Evolutionary conservation across 208 protist species (phyloP).

Genomic region (Acanthamoeba sp.): DNA sequence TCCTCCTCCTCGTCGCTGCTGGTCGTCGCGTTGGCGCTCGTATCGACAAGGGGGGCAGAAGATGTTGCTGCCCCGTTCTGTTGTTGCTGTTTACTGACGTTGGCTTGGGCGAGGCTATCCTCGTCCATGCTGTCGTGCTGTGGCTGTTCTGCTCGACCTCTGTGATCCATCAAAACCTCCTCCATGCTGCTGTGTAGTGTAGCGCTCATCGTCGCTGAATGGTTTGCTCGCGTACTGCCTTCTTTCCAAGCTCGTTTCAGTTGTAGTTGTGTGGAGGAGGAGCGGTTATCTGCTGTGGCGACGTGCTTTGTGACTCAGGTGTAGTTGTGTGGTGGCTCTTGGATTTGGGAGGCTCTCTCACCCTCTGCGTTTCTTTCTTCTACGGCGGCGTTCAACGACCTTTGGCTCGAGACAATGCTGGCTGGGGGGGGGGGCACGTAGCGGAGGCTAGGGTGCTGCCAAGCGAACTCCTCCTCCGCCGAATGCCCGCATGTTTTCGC

Average conservation of each 20-base stretch:
- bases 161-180: neutral
- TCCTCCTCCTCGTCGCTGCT: constrained; percentile 60
- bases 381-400: neutral
- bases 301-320: no score
- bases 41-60: neutral
- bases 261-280: neutral
- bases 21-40: neutral
- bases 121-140: neutral
- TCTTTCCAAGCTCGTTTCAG: neutral
- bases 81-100: neutral
- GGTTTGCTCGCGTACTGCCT: no score
- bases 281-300: no score
- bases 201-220: neutral
- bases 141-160: neutral
- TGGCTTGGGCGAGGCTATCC: neutral
- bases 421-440: neutral
- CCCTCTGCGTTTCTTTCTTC: neutral
- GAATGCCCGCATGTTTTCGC: constrained; percentile 56
- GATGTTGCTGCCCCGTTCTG: neutral
- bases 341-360: neutral
- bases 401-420: neutral
- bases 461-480: neutral
- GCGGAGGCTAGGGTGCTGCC: neutral
- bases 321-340: neutral
- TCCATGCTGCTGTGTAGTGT: neutral